Percentiles rank a stretch among this genome's conserved stretches.
phyloP scores from a whole-genome alignment of 768 basidiomycete genomes.

The Tephrocybe sp. region DNA sequence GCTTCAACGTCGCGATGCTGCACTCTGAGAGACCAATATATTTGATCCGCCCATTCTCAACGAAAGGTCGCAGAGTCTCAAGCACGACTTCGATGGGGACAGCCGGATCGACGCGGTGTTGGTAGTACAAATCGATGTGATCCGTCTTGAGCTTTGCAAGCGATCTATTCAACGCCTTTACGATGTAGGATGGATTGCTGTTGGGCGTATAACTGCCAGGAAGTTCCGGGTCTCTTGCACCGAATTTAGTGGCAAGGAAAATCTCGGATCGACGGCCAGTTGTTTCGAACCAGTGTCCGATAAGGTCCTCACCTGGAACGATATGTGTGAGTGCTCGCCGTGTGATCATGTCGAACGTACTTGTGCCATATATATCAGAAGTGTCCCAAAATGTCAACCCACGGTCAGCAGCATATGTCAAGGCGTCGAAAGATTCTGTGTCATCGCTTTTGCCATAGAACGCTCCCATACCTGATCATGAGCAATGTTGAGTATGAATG shows the following conservation, averaged over 20 bases:
- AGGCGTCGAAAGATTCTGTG: conserved; percentile 13
- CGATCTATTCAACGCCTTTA: conserved; percentile 34
- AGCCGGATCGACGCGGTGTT: conserved; percentile 41
- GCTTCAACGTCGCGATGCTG: conserved; percentile 40
- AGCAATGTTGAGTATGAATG: not conserved
- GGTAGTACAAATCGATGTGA: conserved; percentile 44
- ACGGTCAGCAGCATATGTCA: conserved; percentile 23
- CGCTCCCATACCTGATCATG: not conserved
- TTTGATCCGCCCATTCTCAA: conserved; percentile 27
- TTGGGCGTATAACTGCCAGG: conserved; percentile 30
- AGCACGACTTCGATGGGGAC: conserved; percentile 45
- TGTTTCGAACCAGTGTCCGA: conserved; percentile 39
- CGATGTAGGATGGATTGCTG: conserved; percentile 29
- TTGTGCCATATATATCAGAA: conserved; percentile 46
- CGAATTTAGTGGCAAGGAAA: conserved; percentile 61
- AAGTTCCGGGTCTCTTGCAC: conserved; percentile 4
- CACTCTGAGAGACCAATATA: conserved; percentile 54
- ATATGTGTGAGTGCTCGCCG: conserved; percentile 27
- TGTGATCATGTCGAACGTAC: conserved; percentile 27
- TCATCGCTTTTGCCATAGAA: conserved; percentile 15
- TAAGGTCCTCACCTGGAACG: conserved; percentile 5
- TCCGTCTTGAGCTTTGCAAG: conserved; percentile 41
- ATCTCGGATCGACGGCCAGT: conserved; percentile 51
- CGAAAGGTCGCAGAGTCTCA: not conserved
- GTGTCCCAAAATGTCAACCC: conserved; percentile 47